phyloP scores from a whole-genome alignment of 495 filamentous ascomycete genomes.

The Cudoniella acicularis region DNA sequence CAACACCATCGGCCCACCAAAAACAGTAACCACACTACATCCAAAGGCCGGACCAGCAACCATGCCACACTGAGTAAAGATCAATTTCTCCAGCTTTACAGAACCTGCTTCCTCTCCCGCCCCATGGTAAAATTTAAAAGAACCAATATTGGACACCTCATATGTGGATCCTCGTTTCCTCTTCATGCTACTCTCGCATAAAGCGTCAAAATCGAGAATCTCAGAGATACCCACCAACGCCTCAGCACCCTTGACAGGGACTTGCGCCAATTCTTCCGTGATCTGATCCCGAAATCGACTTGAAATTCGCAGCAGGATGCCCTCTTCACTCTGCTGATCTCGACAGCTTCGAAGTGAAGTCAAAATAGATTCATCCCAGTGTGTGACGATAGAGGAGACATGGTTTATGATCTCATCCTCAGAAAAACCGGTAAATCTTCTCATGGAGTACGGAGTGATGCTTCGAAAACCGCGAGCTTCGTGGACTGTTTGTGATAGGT shows the following conservation, averaged over 20 bases:
- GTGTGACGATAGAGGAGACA: conserved; percentile 13
- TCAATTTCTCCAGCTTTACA: conserved; percentile 14
- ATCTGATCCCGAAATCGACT: conserved; percentile 14
- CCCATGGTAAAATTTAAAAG: conserved; percentile 13
- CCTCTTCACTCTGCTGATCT: background rate
- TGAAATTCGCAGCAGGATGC: background rate
- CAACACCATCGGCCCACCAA: conserved; percentile 14
- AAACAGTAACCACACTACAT: conserved; percentile 13
- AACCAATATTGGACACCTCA: conserved; percentile 27
- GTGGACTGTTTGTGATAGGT: conserved; percentile 17
- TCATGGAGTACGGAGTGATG: conserved; percentile 14
- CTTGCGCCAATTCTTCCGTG: conserved; percentile 11
- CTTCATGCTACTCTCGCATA: conserved; percentile 14
- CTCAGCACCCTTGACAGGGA: conserved; percentile 10
- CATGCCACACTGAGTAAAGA: conserved; percentile 17
- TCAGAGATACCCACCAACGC: conserved; percentile 1
- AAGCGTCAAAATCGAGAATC: conserved; percentile 18
- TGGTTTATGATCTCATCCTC: conserved; percentile 22
- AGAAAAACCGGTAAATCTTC: conserved; percentile 11
- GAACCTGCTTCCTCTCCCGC: background rate
- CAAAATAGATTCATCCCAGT: conserved; percentile 7
- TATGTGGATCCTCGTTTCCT: conserved; percentile 20
- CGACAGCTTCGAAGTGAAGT: conserved; percentile 1
- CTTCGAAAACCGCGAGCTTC: conserved; percentile 6
- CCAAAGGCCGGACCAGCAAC: conserved; percentile 12